Evolutionary conservation across 1,284 basidiomycete genomes (phyloP).

Genomic region (Butyriboletus appendiculatus): DNA sequence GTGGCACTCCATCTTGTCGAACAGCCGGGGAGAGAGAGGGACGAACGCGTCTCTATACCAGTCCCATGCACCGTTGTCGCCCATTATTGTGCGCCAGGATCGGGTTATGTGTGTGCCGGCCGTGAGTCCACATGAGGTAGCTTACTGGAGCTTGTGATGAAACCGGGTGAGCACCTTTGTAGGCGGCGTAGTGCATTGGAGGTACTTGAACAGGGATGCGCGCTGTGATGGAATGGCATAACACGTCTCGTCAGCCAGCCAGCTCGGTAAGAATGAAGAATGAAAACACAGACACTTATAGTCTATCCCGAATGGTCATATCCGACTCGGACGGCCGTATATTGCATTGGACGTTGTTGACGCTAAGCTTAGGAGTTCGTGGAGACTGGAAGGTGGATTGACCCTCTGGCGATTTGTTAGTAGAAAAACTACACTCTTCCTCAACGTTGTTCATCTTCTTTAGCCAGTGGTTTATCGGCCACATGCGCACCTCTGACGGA

Average conservation of each 20-base stretch:
- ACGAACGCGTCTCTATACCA: constrained; percentile 35
- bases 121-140: not conserved
- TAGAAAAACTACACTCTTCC: not conserved
- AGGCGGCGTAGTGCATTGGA: constrained; percentile 19
- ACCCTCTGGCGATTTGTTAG: not conserved
- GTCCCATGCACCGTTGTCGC: constrained; percentile 24
- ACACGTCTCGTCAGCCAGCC: not conserved
- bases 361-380: not conserved
- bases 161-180: constrained; percentile 11
- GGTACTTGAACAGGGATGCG: constrained; percentile 22
- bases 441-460: not conserved
- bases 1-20: constrained; percentile 35
- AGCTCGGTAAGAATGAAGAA: not conserved
- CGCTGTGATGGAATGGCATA: not conserved
- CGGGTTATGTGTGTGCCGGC: constrained; percentile 26
- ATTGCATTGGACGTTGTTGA: constrained; percentile 17
- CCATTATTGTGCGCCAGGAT: constrained; percentile 18
- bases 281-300: constrained; percentile 17
- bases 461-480: too few species aligned
- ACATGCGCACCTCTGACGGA: too few species aligned
- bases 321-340: constrained; percentile 14
- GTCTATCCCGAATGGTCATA: constrained; percentile 30
- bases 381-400: not conserved
- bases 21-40: constrained; percentile 34
- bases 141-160: not conserved